Percentiles rank a stretch among this genome's conserved stretches.
These are phyloP conservation scores for Colletotrichum musae DNA, from an alignment of 2,329 filamentous ascomycete genomes.

Conservation along the genomic window DNA sequence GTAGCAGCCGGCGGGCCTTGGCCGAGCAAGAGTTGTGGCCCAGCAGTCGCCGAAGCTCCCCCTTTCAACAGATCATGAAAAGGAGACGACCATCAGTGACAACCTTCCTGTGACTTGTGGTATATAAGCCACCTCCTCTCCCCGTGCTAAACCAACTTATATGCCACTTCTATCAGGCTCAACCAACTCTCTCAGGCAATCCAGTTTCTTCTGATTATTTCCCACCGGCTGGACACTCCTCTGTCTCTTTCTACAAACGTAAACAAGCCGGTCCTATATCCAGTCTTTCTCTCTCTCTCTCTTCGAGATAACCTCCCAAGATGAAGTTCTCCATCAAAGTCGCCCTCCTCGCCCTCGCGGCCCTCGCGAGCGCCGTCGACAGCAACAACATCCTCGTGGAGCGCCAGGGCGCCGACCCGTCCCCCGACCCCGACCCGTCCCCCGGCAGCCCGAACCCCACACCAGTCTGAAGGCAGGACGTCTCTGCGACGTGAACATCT, in stretches of 20 bases:
- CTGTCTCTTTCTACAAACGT: slow-evolving; percentile 2
- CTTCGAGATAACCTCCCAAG: slow-evolving; percentile 14
- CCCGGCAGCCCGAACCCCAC: slow-evolving; percentile 43
- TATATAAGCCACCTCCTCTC: slow-evolving; percentile 1
- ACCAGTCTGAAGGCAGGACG: slow-evolving; percentile 54
- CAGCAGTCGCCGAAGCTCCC: slow-evolving; percentile 7
- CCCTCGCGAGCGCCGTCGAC: slow-evolving; percentile 44
- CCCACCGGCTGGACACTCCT: slow-evolving; percentile 36
- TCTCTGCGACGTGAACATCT: slow-evolving; percentile 53
- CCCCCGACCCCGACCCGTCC: slow-evolving; percentile 47
- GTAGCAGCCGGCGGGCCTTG: not conserved
- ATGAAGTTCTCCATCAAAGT: slow-evolving; percentile 49
- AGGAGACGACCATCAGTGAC: not conserved
- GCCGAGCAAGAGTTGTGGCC: not conserved
- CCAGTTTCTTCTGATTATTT: slow-evolving; percentile 36
- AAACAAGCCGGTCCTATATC: not conserved
- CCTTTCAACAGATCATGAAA: slow-evolving; percentile 20
- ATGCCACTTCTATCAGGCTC: not conserved
- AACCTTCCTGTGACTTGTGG: not conserved
- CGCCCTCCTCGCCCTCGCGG: slow-evolving; percentile 46
- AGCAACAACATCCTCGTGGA: slow-evolving; percentile 43
- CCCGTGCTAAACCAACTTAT: not conserved
- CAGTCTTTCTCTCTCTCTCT: too few species aligned
- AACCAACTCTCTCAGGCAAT: not conserved
- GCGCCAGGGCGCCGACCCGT: slow-evolving; percentile 51